Conservation (phyloP, 2,329 filamentous ascomycete species). For the Fusarium sp. region DNA sequence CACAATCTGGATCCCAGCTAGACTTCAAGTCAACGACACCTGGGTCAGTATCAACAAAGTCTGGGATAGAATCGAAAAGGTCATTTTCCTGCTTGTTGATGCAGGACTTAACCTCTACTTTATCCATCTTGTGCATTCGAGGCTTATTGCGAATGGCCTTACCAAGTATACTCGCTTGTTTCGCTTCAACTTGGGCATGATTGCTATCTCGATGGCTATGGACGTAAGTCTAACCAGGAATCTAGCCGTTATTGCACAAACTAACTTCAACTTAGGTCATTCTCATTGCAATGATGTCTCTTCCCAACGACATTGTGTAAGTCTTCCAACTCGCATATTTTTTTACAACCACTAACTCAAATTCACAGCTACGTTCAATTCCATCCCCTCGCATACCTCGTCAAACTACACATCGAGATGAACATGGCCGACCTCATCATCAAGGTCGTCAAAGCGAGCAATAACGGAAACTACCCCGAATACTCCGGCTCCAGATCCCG, state of each 20-base stretch:
- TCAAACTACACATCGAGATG: conserved; percentile 68
- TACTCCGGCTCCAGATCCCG: conserved; percentile 44
- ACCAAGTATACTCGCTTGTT: conserved; percentile 63
- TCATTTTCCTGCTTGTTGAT: conserved; percentile 64
- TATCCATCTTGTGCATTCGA: conserved; percentile 59
- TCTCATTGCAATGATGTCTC: conserved; percentile 51
- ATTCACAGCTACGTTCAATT: conserved; percentile 58
- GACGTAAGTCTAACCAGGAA: conserved; percentile 33
- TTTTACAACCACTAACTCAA: conserved; percentile 1
- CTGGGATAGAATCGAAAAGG: conserved; percentile 68
- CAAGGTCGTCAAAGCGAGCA: conserved; percentile 51
- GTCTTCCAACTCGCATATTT: neutral
- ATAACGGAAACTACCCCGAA: conserved; percentile 37
- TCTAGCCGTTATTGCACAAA: fast-evolving
- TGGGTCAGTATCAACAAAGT: conserved; percentile 62
- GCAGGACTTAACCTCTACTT: conserved; percentile 66
- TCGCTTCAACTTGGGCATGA: conserved; percentile 51
- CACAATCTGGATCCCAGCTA: conserved; percentile 67
- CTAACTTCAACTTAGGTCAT: conserved; percentile 40
- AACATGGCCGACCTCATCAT: conserved; percentile 66
- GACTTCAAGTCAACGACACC: conserved; percentile 57
- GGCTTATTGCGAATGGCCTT: conserved; percentile 62
- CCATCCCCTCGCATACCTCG: conserved; percentile 64
- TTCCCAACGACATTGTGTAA: conserved; percentile 50
- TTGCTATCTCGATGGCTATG: conserved; percentile 50